These are phyloP conservation scores for Penicillium sp. DNA, from an alignment of 2,329 filamentous ascomycete species.

Conservation along the genomic window DNA sequence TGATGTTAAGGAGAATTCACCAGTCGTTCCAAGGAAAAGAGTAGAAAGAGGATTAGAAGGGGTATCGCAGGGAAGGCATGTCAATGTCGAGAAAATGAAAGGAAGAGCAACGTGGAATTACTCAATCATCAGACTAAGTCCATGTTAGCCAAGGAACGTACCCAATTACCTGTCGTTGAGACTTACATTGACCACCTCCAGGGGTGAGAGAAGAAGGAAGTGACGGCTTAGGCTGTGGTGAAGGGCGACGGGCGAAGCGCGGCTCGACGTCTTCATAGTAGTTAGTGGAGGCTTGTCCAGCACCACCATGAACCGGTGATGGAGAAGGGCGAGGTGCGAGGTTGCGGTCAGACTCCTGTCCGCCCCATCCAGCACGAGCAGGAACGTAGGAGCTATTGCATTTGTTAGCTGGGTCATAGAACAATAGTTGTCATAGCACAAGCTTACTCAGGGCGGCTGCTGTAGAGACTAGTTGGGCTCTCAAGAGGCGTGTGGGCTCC, in stretches of 20 bases:
- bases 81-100: conserved; percentile 10
- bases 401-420: conserved; percentile 17
- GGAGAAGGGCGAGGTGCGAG: conserved; percentile 15
- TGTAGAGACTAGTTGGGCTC: conserved; percentile 73
- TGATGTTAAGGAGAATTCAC: conserved; percentile 13
- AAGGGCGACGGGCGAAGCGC: conserved; percentile 63
- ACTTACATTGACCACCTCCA: conserved; percentile 39
- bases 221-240: conserved; percentile 28
- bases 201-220: conserved; percentile 42
- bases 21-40: conserved; percentile 6
- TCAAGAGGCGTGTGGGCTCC: conserved; percentile 39
- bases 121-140: conserved; percentile 70
- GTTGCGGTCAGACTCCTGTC: conserved; percentile 17
- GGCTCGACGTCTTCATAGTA: conserved; percentile 97
- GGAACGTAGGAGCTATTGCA: conserved; percentile 41
- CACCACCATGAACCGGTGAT: conserved; percentile 11
- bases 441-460: conserved; percentile 71
- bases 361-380: conserved; percentile 48
- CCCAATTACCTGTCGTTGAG: conserved; percentile 26
- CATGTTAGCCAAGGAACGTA: conserved; percentile 63
- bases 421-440: background rate
- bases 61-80: conserved; percentile 22
- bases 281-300: conserved; percentile 32
- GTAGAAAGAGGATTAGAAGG: conserved; percentile 9
- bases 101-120: conserved; percentile 3